Evolutionary conservation across 495 filamentous ascomycete species (phyloP).

Genomic region (Lichina pygmaea): DNA sequence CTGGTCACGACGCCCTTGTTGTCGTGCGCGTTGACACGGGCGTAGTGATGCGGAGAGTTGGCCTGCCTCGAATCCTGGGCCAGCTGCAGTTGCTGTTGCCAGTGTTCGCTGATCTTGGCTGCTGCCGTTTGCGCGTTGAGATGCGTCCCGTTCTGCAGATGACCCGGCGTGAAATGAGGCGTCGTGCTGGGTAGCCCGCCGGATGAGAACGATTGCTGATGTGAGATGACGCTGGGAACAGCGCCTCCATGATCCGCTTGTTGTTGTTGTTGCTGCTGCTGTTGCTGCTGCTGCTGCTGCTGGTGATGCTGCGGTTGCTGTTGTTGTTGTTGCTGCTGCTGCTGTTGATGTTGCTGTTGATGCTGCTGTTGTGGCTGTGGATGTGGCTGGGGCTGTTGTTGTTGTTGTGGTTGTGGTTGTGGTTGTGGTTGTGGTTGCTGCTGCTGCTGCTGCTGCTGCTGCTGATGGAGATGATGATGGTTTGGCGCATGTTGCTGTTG

Average conservation of each 20-base stretch:
- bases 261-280: slow-evolving; percentile 35
- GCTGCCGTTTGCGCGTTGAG: slow-evolving; percentile 26
- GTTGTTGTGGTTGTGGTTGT: slow-evolving; percentile 35
- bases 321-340: slow-evolving; percentile 31
- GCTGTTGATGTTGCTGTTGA: slow-evolving; percentile 30
- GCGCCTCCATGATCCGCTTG: slow-evolving; percentile 42
- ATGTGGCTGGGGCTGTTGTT: slow-evolving; percentile 50
- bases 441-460: slow-evolving; percentile 51
- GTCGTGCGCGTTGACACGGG: slow-evolving; percentile 22
- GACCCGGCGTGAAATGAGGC: slow-evolving; percentile 45
- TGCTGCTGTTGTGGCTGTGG: slow-evolving; percentile 43
- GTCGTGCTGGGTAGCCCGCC: slow-evolving; percentile 46
- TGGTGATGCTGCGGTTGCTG: slow-evolving; percentile 37
- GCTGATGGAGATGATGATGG: slow-evolving; percentile 50
- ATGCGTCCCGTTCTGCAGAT: slow-evolving; percentile 48
- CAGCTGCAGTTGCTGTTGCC: slow-evolving; percentile 64
- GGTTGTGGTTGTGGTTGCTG: slow-evolving; percentile 33
- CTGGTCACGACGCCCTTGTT: slow-evolving; percentile 17
- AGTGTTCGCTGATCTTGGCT: slow-evolving; percentile 50
- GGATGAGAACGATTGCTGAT: slow-evolving; percentile 59
- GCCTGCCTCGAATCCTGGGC: slow-evolving; percentile 42
- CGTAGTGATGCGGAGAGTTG: slow-evolving; percentile 31
- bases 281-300: slow-evolving; percentile 50
- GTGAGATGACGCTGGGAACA: slow-evolving; percentile 17
- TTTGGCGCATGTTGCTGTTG: slow-evolving; percentile 26